Percentiles rank a stretch among this genome's conserved stretches.
Conservation (phyloP, 352 stramenopile species). For the Salisapilia sapeloensis region DNA sequence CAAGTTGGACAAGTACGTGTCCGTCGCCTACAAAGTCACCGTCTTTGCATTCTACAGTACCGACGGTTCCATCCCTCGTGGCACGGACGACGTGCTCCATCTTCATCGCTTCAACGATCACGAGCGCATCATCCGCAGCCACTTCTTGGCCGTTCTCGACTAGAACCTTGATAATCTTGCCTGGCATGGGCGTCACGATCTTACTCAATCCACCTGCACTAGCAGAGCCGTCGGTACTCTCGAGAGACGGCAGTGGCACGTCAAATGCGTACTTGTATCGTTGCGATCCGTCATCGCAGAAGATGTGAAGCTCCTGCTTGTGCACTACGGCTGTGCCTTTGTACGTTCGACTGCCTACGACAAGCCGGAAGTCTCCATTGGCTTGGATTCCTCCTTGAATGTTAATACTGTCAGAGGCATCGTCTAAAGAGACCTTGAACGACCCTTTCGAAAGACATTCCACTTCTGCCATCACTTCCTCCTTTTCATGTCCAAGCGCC, state of each 20-base stretch:
- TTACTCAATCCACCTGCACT: constrained; percentile 23
- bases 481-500: constrained; percentile 22
- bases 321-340: constrained; percentile 47
- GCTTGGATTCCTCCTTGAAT: constrained; percentile 15
- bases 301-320: constrained; percentile 53
- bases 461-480: constrained; percentile 15
- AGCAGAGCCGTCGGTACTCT: constrained; percentile 7
- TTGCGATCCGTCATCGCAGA: constrained; percentile 54
- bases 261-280: constrained; percentile 75
- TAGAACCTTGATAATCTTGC: constrained; percentile 87
- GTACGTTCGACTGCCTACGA: constrained; percentile 41
- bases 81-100: constrained; percentile 86
- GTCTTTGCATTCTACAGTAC: constrained; percentile 45
- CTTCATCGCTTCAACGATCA: constrained; percentile 97
- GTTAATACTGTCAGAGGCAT: constrained; percentile 7
- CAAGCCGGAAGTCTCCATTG: constrained; percentile 46
- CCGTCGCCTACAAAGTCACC: constrained; percentile 66
- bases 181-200: constrained; percentile 87
- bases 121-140: constrained; percentile 69
- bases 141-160: constrained; percentile 80
- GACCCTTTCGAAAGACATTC: constrained; percentile 16
- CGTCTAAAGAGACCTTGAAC: constrained; percentile 21
- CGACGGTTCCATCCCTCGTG: constrained; percentile 50
- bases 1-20: constrained; percentile 49
- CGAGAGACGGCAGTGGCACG: constrained; percentile 37